Percentiles rank a stretch among this genome's conserved stretches.
phyloP scores from a whole-genome alignment of 2,329 filamentous ascomycete genomes.

The Ceratocystis ficicola region DNA sequence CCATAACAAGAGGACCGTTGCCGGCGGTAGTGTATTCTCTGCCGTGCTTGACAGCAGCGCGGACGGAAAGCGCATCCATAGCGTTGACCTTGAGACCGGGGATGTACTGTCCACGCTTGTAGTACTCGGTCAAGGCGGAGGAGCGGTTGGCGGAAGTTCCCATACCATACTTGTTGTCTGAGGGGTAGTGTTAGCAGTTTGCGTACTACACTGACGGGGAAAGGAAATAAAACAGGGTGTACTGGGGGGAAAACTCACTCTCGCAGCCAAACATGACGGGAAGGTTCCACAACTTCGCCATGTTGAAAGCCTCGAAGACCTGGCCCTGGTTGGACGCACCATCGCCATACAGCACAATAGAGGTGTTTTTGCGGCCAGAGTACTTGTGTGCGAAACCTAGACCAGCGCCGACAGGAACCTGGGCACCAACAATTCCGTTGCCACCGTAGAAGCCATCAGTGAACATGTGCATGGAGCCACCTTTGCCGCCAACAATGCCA shows the following conservation, averaged over 20 bases:
- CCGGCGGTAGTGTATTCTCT: conserved; percentile 73
- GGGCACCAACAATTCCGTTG: conserved; percentile 97
- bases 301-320: conserved; percentile 99
- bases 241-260: conserved; percentile 50
- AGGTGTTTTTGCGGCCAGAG: conserved; percentile 70
- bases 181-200: neutral
- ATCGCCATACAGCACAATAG: conserved; percentile 88
- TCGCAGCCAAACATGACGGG: conserved; percentile 95
- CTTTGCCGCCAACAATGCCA: conserved; percentile 97
- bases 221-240: neutral
- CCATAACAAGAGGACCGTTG: conserved; percentile 88
- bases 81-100: conserved; percentile 98
- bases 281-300: conserved; percentile 98
- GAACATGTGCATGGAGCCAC: conserved; percentile 99
- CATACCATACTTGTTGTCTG: conserved; percentile 99
- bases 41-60: conserved; percentile 87
- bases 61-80: conserved; percentile 97
- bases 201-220: neutral
- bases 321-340: conserved; percentile 98
- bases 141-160: conserved; percentile 90
- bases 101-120: conserved; percentile 99
- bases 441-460: conserved; percentile 94
- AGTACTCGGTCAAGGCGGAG: conserved; percentile 95
- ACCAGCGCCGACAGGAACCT: conserved; percentile 93
- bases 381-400: conserved; percentile 97